Conservation (phyloP, 2,329 filamentous ascomycete species). For the Penicillium sclerotiorum region DNA sequence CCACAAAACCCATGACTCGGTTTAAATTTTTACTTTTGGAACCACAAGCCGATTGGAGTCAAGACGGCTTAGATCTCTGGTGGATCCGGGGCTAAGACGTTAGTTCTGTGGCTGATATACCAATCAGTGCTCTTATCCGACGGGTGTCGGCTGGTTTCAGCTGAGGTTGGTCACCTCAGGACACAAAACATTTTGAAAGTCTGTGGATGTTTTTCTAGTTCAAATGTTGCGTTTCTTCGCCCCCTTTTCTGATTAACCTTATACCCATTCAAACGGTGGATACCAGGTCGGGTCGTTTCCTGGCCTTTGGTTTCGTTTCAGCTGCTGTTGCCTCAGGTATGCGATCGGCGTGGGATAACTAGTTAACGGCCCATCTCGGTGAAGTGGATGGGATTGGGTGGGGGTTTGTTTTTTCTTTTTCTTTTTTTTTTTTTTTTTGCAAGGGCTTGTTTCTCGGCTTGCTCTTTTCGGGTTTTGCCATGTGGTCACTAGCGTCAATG, state of each 20-base stretch:
- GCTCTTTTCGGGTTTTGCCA: slow-evolving; percentile 1
- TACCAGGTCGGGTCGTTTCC: not conserved
- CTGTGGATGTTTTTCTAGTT: not conserved
- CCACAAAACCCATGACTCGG: not conserved
- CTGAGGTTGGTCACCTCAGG: slow-evolving; percentile 17
- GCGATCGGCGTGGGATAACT: slow-evolving; percentile 3
- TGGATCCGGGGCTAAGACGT: slow-evolving; percentile 21
- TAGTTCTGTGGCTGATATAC: slow-evolving; percentile 18
- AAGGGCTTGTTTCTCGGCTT: not conserved
- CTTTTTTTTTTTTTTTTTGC: too few relatives aligned
- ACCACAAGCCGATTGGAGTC: not conserved
- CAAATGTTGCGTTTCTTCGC: not conserved
- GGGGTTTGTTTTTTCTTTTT: slow-evolving; percentile 3
- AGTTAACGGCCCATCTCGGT: not conserved
- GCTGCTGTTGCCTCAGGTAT: not conserved
- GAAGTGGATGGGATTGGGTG: not conserved
- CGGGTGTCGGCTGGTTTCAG: slow-evolving; percentile 23
- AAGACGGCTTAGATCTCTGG: slow-evolving; percentile 9
- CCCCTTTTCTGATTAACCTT: not conserved
- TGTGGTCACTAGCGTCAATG: slow-evolving; percentile 3
- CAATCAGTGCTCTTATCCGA: slow-evolving; percentile 20
- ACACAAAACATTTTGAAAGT: not conserved
- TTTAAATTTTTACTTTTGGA: not conserved
- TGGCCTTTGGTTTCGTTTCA: not conserved
- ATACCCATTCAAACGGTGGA: slow-evolving; percentile 2